A percentile compares a stretch with the other conserved stretches of the same genome.
Evolutionary conservation across 2,329 filamentous ascomycete species (phyloP).

Genomic region (Didymosphaeria variabile): DNA sequence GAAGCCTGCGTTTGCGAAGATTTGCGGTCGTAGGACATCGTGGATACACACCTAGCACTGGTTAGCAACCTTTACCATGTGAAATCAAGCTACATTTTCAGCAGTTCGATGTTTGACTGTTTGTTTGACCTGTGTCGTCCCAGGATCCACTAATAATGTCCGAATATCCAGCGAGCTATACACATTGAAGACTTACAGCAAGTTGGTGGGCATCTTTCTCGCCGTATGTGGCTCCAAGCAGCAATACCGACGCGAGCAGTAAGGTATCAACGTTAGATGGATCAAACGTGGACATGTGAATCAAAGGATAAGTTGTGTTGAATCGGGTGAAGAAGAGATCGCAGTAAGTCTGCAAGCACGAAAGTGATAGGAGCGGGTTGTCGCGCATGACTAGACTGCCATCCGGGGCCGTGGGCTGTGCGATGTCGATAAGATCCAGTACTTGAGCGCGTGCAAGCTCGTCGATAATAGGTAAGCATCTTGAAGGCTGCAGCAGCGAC

Average conservation of each 20-base stretch:
- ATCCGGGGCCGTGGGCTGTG: slow-evolving; percentile 60
- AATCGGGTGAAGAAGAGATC: slow-evolving; percentile 69
- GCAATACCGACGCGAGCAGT: slow-evolving; percentile 63
- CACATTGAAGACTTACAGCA: slow-evolving; percentile 51
- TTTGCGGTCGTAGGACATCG: slow-evolving; percentile 66
- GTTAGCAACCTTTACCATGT: slow-evolving; percentile 3
- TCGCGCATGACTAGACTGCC: slow-evolving; percentile 58
- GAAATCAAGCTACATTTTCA: background rate
- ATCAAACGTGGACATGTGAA: slow-evolving; percentile 67
- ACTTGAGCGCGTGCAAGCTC: slow-evolving; percentile 54
- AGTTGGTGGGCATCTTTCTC: slow-evolving; percentile 67
- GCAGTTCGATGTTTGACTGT: too few species aligned
- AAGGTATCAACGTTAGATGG: slow-evolving; percentile 60
- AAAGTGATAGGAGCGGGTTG: slow-evolving; percentile 61
- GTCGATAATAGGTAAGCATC: slow-evolving; percentile 50
- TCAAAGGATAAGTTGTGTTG: slow-evolving; percentile 67
- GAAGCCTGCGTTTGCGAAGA: slow-evolving; percentile 67
- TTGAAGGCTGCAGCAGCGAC: slow-evolving; percentile 44
- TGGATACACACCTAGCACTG: slow-evolving; percentile 63
- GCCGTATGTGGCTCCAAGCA: slow-evolving; percentile 70
- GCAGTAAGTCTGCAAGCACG: slow-evolving; percentile 63
- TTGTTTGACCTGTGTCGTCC: background rate
- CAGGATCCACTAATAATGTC: background rate
- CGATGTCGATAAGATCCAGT: slow-evolving; percentile 61
- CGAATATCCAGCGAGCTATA: background rate